Conservation (phyloP, 768 basidiomycete genomes). For the Pleurotus salmoneostramineus region DNA sequence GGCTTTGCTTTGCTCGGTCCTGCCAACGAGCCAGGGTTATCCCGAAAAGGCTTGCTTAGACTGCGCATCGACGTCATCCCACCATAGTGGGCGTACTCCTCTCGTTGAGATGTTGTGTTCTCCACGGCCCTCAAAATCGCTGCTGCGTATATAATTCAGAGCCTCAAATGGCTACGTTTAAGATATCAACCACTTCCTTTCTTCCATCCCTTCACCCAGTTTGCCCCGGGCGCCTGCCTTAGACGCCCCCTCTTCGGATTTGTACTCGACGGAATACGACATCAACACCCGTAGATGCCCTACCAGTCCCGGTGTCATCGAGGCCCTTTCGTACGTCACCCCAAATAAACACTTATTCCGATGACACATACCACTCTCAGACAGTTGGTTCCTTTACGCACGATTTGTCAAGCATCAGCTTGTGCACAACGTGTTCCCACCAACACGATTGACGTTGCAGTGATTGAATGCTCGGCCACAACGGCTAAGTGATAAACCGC, state of each 20-base stretch:
- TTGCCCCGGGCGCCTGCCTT: too few species aligned
- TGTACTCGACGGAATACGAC: too few species aligned
- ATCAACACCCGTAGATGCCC: too few species aligned
- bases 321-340: too few species aligned
- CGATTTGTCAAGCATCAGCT: too few species aligned
- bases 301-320: too few species aligned
- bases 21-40: background rate
- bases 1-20: slow-evolving; percentile 4
- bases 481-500: background rate
- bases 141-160: background rate
- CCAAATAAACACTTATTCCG: too few species aligned
- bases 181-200: background rate
- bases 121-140: background rate
- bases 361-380: too few species aligned
- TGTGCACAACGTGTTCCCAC: too few species aligned
- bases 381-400: too few species aligned
- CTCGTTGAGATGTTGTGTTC: background rate
- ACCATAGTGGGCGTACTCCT: background rate
- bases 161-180: background rate
- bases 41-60: background rate
- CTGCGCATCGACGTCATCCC: slow-evolving; percentile 3
- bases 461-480: background rate
- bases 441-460: background rate
- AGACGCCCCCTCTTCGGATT: background rate
- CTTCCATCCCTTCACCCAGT: background rate